Percentiles rank a stretch among this genome's conserved stretches.
These are phyloP conservation scores for Phytophthora cajani DNA, from an alignment of 352 stramenopile genomes.

Conservation along the genomic window DNA sequence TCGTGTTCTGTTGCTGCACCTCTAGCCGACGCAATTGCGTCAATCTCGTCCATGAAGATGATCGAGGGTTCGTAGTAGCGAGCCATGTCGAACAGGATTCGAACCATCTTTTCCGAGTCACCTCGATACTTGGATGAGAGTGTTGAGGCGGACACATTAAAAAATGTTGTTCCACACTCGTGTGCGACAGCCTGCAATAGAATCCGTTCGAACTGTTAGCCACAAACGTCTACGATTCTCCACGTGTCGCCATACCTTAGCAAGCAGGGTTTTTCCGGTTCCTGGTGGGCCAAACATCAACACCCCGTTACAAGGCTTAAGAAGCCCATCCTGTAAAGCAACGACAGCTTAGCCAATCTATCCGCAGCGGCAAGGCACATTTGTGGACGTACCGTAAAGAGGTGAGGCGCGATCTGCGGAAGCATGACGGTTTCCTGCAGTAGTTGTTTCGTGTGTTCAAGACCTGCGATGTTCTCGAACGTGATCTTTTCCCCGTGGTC, in stretches of 20 bases:
- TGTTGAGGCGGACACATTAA: constrained; percentile 95
- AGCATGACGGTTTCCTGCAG: constrained; percentile 88
- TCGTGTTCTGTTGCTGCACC: constrained; percentile 85
- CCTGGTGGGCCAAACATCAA: constrained; percentile 90
- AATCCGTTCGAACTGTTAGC: background rate
- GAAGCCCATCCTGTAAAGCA: constrained; percentile 61
- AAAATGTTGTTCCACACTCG: constrained; percentile 98
- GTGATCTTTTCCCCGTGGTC: constrained; percentile 72
- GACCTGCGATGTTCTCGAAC: constrained; percentile 80
- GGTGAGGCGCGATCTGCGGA: constrained; percentile 80
- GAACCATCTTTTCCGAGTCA: constrained; percentile 96
- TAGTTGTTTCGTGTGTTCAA: constrained; percentile 85
- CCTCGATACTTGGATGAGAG: constrained; percentile 95
- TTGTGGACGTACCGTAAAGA: constrained; percentile 65
- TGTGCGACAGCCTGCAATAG: constrained; percentile 83
- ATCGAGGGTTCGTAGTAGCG: constrained; percentile 96
- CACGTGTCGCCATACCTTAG: constrained; percentile 45
- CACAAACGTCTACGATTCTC: background rate
- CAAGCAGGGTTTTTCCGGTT: constrained; percentile 91
- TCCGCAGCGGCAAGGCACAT: background rate
- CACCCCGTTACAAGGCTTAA: constrained; percentile 85
- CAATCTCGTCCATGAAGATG: constrained; percentile 99
- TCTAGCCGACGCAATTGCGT: constrained; percentile 89
- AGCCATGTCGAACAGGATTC: constrained; percentile 98
- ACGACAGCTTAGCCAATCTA: background rate